phyloP scores from a whole-genome alignment of 805 yeast genomes.

The Zygoascus bituminiphila region DNA sequence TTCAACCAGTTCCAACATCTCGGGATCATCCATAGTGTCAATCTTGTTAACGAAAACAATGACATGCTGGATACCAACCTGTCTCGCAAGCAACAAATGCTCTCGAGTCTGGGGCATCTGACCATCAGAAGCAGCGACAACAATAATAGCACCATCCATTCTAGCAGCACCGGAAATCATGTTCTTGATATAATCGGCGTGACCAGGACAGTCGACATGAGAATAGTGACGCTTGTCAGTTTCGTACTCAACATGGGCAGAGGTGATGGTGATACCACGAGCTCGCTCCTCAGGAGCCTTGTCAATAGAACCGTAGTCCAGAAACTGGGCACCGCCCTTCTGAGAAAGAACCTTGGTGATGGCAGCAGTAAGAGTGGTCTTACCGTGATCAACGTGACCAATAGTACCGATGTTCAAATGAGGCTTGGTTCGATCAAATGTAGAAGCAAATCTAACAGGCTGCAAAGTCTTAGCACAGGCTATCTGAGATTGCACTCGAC shows the following conservation, averaged over 20 bases:
- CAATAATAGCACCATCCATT: conserved; percentile 99
- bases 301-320: conserved; percentile 90
- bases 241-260: conserved; percentile 97
- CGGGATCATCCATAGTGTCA: conserved; percentile 96
- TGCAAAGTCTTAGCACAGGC: conserved; percentile 7
- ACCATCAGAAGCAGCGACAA: conserved; percentile 98
- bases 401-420: conserved; percentile 96
- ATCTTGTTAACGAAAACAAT: conserved; percentile 98
- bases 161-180: conserved; percentile 99
- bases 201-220: conserved; percentile 98
- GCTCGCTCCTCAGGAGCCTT: conserved; percentile 99
- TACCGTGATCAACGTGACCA: conserved; percentile 99
- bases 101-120: conserved; percentile 99
- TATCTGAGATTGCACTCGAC: conserved; percentile 4
- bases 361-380: conserved; percentile 96
- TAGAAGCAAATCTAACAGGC: conserved; percentile 27
- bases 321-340: conserved; percentile 85
- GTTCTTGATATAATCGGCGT: conserved; percentile 96
- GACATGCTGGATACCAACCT: conserved; percentile 96
- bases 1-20: conserved; percentile 98
- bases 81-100: conserved; percentile 96
- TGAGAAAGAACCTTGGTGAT: conserved; percentile 89
- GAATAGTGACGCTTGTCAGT: conserved; percentile 93
- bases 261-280: conserved; percentile 96
- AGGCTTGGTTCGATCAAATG: conserved; percentile 92